A percentile compares a stretch with the other conserved stretches of the same genome.
phyloP scores from a whole-genome alignment of 352 stramenopile species.

The Elongisporangium senticosum region DNA sequence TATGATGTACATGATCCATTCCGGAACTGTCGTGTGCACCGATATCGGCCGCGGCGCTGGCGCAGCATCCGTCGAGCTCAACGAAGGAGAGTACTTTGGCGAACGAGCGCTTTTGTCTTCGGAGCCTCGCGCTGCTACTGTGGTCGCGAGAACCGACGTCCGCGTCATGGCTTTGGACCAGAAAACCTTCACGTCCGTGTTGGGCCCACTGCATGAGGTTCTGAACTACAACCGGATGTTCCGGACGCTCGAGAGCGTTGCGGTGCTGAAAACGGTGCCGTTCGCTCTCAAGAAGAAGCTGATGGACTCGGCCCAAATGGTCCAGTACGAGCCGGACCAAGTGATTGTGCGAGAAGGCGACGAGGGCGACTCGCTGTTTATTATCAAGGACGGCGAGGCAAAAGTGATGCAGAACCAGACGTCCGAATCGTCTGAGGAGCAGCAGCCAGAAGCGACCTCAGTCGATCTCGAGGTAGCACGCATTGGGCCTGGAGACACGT shows the following conservation, averaged over 20 bases:
- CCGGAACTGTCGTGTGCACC: conserved; percentile 48
- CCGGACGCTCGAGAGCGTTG: conserved; percentile 42
- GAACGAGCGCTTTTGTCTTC: conserved; percentile 86
- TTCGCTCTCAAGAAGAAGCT: conserved; percentile 37
- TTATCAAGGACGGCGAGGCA: conserved; percentile 48
- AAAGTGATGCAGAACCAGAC: conserved; percentile 25
- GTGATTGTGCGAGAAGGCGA: conserved; percentile 46
- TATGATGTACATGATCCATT: conserved; percentile 80
- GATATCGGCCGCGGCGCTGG: conserved; percentile 43
- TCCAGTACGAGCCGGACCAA: conserved; percentile 37
- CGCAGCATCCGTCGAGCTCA: conserved; percentile 31
- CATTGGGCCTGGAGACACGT: conserved; percentile 47
- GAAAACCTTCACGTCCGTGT: conserved; percentile 87
- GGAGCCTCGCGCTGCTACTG: conserved; percentile 84
- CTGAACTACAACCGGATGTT: conserved; percentile 68
- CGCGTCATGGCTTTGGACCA: conserved; percentile 74
- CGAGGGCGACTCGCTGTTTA: conserved; percentile 47
- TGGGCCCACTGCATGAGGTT: conserved; percentile 87
- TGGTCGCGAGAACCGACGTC: conserved; percentile 59
- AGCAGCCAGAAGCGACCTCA: not conserved
- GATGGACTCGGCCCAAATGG: conserved; percentile 24
- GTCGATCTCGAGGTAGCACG: conserved; percentile 27
- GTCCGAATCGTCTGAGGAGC: conserved; percentile 7
- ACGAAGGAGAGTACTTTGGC: conserved; percentile 88
- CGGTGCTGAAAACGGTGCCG: conserved; percentile 41